A percentile compares a stretch with the other conserved stretches of the same genome.
phyloP scores from a whole-genome alignment of 139 green algal genomes.

The Picochlorum sp. region DNA sequence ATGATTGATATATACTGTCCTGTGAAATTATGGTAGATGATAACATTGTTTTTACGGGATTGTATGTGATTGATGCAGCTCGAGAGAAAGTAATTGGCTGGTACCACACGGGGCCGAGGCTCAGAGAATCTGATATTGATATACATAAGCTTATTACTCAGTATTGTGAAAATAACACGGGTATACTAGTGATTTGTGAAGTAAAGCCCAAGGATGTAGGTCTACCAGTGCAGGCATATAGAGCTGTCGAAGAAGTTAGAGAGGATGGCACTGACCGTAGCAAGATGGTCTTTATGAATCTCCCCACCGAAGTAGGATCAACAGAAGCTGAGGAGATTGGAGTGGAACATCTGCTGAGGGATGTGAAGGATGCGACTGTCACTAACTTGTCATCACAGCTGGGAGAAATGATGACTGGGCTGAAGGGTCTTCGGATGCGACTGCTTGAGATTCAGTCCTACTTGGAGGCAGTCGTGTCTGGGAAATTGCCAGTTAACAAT shows the following conservation, averaged over 20 bases:
- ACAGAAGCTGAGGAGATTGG: constrained; percentile 97
- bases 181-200: constrained; percentile 93
- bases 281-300: constrained; percentile 75
- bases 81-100: constrained; percentile 91
- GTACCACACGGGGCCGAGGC: constrained; percentile 94
- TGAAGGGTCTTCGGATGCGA: constrained; percentile 43
- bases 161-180: constrained; percentile 58
- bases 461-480: constrained; percentile 67
- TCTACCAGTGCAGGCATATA: constrained; percentile 74
- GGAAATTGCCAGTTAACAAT: constrained; percentile 85
- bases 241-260: constrained; percentile 75
- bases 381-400: constrained; percentile 64
- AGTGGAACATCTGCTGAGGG: constrained; percentile 96
- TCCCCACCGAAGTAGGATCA: constrained; percentile 89
- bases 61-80: too few species aligned
- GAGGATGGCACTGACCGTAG: constrained; percentile 90
- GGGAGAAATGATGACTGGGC: constrained; percentile 25
- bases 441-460: constrained; percentile 77
- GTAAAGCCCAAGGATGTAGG: constrained; percentile 90
- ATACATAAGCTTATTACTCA: constrained; percentile 74
- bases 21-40: neutral
- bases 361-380: constrained; percentile 89
- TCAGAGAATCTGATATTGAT: constrained; percentile 86
- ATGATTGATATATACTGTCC: too few species aligned
- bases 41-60: neutral